These are phyloP conservation scores for Amylocystis lapponica DNA, from an alignment of 768 basidiomycete species.

Conservation along the genomic window DNA sequence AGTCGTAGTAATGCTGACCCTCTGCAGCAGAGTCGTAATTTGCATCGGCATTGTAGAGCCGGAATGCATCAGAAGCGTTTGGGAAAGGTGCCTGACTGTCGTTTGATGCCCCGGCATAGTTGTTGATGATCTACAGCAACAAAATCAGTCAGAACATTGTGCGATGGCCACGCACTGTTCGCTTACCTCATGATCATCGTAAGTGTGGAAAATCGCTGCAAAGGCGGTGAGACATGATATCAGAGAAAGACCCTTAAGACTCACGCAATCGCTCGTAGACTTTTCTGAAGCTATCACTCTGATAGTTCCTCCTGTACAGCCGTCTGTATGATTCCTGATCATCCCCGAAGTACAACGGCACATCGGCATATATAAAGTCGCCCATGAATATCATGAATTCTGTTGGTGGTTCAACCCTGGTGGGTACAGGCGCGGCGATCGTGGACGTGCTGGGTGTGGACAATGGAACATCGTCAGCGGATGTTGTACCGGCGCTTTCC, in stretches of 20 bases:
- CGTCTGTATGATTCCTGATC: conserved; percentile 52
- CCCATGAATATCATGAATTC: conserved; percentile 69
- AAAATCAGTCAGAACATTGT: too few relatives aligned
- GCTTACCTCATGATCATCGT: conserved; percentile 66
- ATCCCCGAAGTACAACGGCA: conserved; percentile 59
- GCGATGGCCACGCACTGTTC: too few relatives aligned
- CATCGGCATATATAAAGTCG: conserved; percentile 74
- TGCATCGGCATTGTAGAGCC: conserved; percentile 54
- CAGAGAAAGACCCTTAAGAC: conserved; percentile 21
- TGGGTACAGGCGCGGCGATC: conserved; percentile 4
- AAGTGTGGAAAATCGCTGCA: conserved; percentile 60
- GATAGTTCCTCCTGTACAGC: conserved; percentile 63
- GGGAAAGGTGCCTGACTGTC: conserved; percentile 47
- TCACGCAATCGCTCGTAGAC: conserved; percentile 66
- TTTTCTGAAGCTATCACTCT: conserved; percentile 57
- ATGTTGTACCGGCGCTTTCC: neutral
- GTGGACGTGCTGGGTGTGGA: neutral
- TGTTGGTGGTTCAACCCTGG: conserved; percentile 20
- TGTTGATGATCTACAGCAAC: conserved; percentile 49
- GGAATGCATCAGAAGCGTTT: conserved; percentile 55
- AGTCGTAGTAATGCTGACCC: conserved; percentile 51
- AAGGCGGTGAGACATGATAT: neutral
- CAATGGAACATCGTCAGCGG: neutral
- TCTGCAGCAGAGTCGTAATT: conserved; percentile 50
- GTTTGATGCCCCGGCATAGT: conserved; percentile 54